phyloP scores from a whole-genome alignment of 208 protist genomes.

The Acanthamoeba culbertsoni region DNA sequence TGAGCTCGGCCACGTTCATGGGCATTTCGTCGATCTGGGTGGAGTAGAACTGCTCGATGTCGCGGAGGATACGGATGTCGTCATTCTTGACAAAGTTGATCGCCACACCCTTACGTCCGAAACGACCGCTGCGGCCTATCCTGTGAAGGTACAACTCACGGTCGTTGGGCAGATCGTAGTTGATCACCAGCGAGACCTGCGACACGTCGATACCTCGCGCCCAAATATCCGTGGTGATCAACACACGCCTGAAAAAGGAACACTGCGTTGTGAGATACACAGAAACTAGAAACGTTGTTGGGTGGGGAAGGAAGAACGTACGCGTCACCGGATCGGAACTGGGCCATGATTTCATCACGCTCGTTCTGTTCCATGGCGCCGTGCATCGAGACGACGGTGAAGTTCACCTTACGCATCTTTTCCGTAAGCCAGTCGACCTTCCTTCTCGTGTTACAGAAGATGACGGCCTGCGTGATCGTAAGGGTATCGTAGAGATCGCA shows the following conservation, averaged over 20 bases:
- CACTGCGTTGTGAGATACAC: background rate
- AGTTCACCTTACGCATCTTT: constrained; percentile 90
- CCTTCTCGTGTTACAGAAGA: constrained; percentile 98
- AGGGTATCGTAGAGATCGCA: constrained; percentile 94
- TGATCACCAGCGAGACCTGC: constrained; percentile 96
- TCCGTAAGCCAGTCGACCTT: constrained; percentile 99
- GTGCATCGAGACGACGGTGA: constrained; percentile 95
- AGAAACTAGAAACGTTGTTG: background rate
- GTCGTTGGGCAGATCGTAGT: constrained; percentile 96
- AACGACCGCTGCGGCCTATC: constrained; percentile 89
- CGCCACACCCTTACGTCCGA: constrained; percentile 97
- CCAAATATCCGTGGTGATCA: constrained; percentile 98
- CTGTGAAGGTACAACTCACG: constrained; percentile 84
- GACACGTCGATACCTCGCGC: constrained; percentile 93
- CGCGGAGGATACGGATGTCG: constrained; percentile 94
- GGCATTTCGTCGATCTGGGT: constrained; percentile 99
- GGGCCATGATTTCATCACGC: constrained; percentile 96
- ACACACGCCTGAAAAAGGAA: constrained; percentile 79
- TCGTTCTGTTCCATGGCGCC: constrained; percentile 97
- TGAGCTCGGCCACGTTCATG: constrained; percentile 88
- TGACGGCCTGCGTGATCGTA: constrained; percentile 96
- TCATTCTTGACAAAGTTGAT: constrained; percentile 99
- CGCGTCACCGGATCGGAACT: constrained; percentile 92
- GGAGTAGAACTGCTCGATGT: constrained; percentile 98
- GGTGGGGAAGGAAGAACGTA: constrained; percentile 45